Evolutionary conservation across 345 rosid genomes (phyloP), one percentile per base, ranked within the genome.

Genomic region (thale cress (Arabidopsis thaliana)): DNA sequence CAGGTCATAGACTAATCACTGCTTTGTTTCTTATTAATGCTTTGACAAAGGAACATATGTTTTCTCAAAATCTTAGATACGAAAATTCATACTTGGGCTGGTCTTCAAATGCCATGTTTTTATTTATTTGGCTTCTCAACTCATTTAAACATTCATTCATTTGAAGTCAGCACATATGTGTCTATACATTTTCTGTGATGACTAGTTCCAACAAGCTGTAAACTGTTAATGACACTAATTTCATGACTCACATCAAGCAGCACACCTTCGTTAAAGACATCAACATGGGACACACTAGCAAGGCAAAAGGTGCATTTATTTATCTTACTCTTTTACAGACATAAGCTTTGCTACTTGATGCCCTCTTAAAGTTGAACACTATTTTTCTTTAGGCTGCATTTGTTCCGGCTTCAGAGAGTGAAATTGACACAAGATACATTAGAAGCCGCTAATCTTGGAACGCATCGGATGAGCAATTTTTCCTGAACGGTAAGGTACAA

Each of bases 401-500:
- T 83, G 95, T 96, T 66, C 99, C 99, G 14, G 67, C 85, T 66
- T 91, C 99, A 55, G 97, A 96, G 75, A 96, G 98, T 79, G 96
- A 90, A 64, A 80, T 89, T 10, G 99, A 96, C 81, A 93, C 99
- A 20, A 96, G 97, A 81, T 96, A 96, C 83, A 93, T 96, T 82
- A 96, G 97, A 55, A 96, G 98, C 80, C 95, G 99, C 65, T 84
- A 84, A 84, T 85, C 97, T 1, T 96, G 98, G 98, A 88, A 91
- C 82, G 69, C 88, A 80, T 82, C 89, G 1, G 94, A 86, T 58
- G 91, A 86, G 63, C 84, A 82, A 60, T 81, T 60, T 70, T 89
- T 86, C 78, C 91, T 87, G 0, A 81, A 72, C 20, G 89, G 95
- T 75, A 98, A 93, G 28, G 80, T 81, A 41, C 89, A 87, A 84